Percentiles rank a stretch among this genome's conserved stretches.
Evolutionary conservation across 495 filamentous ascomycete species (phyloP).

Genomic region (Pseudoneurospora amorphoporcata): DNA sequence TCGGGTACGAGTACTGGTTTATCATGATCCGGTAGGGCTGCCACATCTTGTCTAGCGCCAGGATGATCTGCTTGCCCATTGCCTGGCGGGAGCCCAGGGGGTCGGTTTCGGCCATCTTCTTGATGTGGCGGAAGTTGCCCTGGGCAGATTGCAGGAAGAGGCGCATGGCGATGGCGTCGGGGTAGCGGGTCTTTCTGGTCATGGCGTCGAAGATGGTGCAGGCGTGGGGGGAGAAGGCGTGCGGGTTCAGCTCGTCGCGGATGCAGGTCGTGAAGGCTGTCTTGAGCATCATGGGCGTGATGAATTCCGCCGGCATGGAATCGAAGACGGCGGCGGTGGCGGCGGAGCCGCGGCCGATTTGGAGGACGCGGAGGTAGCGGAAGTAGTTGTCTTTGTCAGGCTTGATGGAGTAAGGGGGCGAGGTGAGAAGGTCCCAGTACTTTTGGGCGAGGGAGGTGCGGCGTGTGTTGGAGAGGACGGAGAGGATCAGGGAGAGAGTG

Average conservation of each 20-base stretch:
- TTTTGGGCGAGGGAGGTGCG: constrained; percentile 38
- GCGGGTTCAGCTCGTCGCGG: constrained; percentile 60
- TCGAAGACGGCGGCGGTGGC: constrained; percentile 44
- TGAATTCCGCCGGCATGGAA: constrained; percentile 31
- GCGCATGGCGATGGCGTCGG: constrained; percentile 33
- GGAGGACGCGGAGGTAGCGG: constrained; percentile 57
- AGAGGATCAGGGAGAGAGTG: constrained; percentile 58
- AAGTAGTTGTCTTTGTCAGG: constrained; percentile 64
- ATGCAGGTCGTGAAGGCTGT: constrained; percentile 60
- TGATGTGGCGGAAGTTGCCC: constrained; percentile 17
- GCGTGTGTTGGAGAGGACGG: constrained; percentile 45
- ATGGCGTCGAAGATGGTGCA: constrained; percentile 49
- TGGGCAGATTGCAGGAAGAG: constrained; percentile 31
- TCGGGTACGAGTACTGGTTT: constrained; percentile 15
- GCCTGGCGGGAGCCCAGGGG: constrained; percentile 7
- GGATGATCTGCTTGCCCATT: constrained; percentile 24
- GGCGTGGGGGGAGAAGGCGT: constrained; percentile 43
- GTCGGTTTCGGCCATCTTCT: constrained; percentile 3
- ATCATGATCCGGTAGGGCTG: constrained; percentile 21
- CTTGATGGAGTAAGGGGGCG: constrained; percentile 33
- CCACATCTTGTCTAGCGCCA: constrained; percentile 31
- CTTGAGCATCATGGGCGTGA: constrained; percentile 49
- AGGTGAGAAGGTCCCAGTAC: constrained; percentile 69
- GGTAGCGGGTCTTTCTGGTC: constrained; percentile 26
- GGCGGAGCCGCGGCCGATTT: constrained; percentile 47